Evolutionary conservation across 2,329 filamentous ascomycete genomes (phyloP).

Genomic region (Exophiala bonariae): DNA sequence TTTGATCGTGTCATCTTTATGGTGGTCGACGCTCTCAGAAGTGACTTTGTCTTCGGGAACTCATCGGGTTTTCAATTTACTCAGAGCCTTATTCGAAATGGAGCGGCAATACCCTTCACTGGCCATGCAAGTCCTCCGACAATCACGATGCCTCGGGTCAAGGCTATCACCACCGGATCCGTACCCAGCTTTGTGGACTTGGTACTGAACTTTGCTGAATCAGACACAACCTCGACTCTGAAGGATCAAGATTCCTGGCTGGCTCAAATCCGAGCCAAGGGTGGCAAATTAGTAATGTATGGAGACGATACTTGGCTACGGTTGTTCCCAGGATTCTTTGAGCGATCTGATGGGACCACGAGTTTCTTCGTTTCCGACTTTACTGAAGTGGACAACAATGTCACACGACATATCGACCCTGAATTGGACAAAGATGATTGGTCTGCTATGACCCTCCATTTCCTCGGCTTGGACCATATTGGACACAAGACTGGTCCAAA

Average conservation of each 20-base stretch:
- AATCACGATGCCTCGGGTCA: constrained; percentile 96
- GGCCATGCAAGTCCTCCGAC: constrained; percentile 95
- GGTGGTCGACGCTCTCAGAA: constrained; percentile 93
- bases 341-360: constrained; percentile 84
- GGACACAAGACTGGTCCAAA: constrained; percentile 91
- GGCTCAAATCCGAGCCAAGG: constrained; percentile 78
- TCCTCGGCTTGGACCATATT: constrained; percentile 93
- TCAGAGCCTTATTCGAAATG: constrained; percentile 82
- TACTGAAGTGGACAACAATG: constrained; percentile 95
- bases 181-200: constrained; percentile 98
- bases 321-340: constrained; percentile 86
- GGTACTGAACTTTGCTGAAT: constrained; percentile 94
- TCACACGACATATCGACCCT: constrained; percentile 80
- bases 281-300: constrained; percentile 84
- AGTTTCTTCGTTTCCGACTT: constrained; percentile 99
- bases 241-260: constrained; percentile 93
- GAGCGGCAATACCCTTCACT: constrained; percentile 86
- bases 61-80: constrained; percentile 83
- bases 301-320: constrained; percentile 99
- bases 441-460: constrained; percentile 93
- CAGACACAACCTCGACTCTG: constrained; percentile 84
- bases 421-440: constrained; percentile 80
- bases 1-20: constrained; percentile 95
- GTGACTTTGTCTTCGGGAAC: constrained; percentile 75
- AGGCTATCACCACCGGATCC: constrained; percentile 94